phyloP scores from a whole-genome alignment of 208 protist genomes.

The Crithidia expoeki region DNA sequence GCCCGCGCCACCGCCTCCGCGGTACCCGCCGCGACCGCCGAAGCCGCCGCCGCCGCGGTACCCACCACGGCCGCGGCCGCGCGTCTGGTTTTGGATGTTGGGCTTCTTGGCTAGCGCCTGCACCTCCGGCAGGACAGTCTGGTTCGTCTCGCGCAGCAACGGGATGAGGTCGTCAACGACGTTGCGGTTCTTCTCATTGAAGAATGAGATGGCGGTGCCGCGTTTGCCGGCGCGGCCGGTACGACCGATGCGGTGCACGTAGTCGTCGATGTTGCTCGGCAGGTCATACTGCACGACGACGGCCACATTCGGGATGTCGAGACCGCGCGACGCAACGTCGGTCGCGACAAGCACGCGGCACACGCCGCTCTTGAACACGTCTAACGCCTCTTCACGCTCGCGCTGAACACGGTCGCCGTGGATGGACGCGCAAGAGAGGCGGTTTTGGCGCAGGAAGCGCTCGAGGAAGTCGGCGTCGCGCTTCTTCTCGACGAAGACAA shows the following conservation, averaged over 20 bases:
- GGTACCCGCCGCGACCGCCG: conserved; percentile 26
- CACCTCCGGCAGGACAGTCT: conserved; percentile 74
- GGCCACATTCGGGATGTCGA: conserved; percentile 98
- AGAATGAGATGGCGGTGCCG: conserved; percentile 96
- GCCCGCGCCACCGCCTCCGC: conserved; percentile 26
- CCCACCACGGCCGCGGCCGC: conserved; percentile 57
- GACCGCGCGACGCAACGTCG: conserved; percentile 97
- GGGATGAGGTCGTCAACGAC: conserved; percentile 89
- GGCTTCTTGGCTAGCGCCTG: conserved; percentile 84
- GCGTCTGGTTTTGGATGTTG: conserved; percentile 54
- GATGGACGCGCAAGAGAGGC: conserved; percentile 93
- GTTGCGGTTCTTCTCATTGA: conserved; percentile 95
- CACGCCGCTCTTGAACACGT: conserved; percentile 88
- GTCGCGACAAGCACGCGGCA: conserved; percentile 96
- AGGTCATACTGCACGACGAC: conserved; percentile 99
- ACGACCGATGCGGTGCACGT: conserved; percentile 99
- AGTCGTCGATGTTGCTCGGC: conserved; percentile 98
- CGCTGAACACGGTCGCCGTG: conserved; percentile 96
- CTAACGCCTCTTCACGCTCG: conserved; percentile 92
- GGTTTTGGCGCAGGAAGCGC: conserved; percentile 88
- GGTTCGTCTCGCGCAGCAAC: conserved; percentile 85
- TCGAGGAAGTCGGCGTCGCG: conserved; percentile 95
- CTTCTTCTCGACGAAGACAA: conserved; percentile 99
- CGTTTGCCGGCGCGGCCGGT: conserved; percentile 98
- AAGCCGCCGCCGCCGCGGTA: conserved; percentile 44